These are phyloP conservation scores for Fusarium humuli DNA, from an alignment of 2,329 filamentous ascomycete species.

Conservation along the genomic window DNA sequence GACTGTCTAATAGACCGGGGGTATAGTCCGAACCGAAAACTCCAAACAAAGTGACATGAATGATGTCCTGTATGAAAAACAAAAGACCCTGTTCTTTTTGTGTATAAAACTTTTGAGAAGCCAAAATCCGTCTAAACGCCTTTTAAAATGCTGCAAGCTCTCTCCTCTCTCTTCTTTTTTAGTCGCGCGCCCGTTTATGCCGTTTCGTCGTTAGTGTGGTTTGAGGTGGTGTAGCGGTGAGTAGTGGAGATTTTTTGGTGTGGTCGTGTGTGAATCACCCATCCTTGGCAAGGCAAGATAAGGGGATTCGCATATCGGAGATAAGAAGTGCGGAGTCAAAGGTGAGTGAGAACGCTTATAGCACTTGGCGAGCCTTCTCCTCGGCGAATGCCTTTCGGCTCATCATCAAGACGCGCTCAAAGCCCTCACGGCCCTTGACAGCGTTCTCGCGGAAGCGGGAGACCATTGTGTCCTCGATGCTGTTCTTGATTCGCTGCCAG, in stretches of 20 bases:
- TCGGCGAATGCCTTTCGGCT: slow-evolving; percentile 91
- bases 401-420: slow-evolving; percentile 94
- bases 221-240: slow-evolving; percentile 28
- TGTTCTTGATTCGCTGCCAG: slow-evolving; percentile 97
- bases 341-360: slow-evolving; percentile 23
- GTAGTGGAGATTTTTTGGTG: slow-evolving; percentile 42
- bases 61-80: slow-evolving; percentile 1
- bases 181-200: slow-evolving; percentile 43
- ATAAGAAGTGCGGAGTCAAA: slow-evolving; percentile 8
- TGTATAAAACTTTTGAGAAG: slow-evolving; percentile 33
- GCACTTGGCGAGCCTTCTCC: slow-evolving; percentile 73
- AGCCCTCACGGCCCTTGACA: slow-evolving; percentile 88
- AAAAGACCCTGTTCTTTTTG: slow-evolving; percentile 29
- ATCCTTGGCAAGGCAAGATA: slow-evolving; percentile 9
- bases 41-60: slow-evolving; percentile 32
- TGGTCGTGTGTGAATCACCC: slow-evolving; percentile 20
- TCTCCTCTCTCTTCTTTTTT: slow-evolving; percentile 24
- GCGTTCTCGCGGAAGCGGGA: slow-evolving; percentile 94
- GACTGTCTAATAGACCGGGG: slow-evolving; percentile 49
- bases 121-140: slow-evolving; percentile 42
- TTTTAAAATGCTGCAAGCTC: slow-evolving; percentile 44
- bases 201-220: slow-evolving; percentile 38
- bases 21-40: slow-evolving; percentile 46
- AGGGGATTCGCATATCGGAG: slow-evolving; percentile 13
- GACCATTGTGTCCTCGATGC: slow-evolving; percentile 92